Evolutionary conservation across 495 filamentous ascomycete species (phyloP).

Genomic region (Amphirosellinia nigrospora): DNA sequence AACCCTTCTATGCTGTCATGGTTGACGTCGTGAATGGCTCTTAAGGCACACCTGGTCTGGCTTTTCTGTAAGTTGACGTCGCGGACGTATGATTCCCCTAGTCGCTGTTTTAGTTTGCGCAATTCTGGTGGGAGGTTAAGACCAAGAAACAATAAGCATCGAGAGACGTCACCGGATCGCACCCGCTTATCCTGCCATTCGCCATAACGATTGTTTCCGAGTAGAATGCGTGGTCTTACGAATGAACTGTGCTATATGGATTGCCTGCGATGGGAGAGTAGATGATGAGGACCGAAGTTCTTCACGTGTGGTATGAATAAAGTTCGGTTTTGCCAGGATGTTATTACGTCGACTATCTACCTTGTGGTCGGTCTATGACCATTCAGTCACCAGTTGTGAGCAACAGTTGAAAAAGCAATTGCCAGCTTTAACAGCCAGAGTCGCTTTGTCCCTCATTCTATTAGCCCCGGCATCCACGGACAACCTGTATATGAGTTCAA

Average conservation of each 20-base stretch:
- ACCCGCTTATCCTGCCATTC: background rate
- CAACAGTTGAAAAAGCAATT: background rate
- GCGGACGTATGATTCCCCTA: background rate
- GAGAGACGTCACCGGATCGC: background rate
- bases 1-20: background rate
- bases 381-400: background rate
- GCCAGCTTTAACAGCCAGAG: background rate
- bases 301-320: background rate
- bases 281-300: background rate
- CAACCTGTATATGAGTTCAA: background rate
- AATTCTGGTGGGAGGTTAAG: background rate
- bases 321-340: background rate
- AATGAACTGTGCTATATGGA: background rate
- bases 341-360: background rate
- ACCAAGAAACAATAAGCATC: background rate
- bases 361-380: background rate
- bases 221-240: background rate
- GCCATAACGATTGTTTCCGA: background rate
- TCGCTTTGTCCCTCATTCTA: background rate
- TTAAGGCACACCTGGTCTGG: background rate
- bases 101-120: background rate
- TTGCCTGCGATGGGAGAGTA: background rate
- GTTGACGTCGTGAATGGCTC: background rate
- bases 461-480: background rate
- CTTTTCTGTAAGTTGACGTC: conserved; percentile 12